Conservation (phyloP, 345 rosid genomes). For the Eucalyptus sp. region DNA sequence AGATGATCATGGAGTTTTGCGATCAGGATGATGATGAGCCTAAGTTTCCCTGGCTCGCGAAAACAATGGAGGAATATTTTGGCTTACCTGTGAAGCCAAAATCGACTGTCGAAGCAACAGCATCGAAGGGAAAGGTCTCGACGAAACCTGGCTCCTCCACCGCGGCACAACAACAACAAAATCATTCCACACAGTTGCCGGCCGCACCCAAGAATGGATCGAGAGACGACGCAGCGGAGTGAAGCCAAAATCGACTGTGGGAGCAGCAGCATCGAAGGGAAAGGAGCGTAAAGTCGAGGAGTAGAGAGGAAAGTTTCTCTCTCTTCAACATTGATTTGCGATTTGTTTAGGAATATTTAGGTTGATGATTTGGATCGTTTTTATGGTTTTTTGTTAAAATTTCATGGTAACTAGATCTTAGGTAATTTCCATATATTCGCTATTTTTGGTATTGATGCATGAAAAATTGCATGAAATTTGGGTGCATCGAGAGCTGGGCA, state of each 20-base stretch:
- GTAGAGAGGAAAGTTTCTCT: not conserved
- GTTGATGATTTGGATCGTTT: not conserved
- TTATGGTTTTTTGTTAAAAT: no score
- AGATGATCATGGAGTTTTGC: not conserved
- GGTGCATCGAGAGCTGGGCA: no score
- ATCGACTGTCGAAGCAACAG: not conserved
- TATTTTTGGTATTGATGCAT: no score
- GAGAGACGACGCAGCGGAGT: not conserved
- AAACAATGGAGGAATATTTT: not conserved
- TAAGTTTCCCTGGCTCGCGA: not conserved
- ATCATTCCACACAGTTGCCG: not conserved
- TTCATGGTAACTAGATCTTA: no score
- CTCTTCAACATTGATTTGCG: not conserved
- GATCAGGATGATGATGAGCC: not conserved
- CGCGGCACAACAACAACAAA: not conserved
- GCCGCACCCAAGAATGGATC: not conserved
- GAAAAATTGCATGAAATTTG: no score
- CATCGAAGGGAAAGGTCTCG: not conserved
- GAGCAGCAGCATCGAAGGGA: not conserved
- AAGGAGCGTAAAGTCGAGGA: not conserved
- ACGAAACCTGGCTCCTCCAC: no score
- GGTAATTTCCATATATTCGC: no score
- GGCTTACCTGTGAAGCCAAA: not conserved
- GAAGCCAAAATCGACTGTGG: not conserved
- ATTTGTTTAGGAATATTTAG: not conserved